phyloP scores from a whole-genome alignment of 352 stramenopile species.

The Stephanocyclus meneghinianus region DNA sequence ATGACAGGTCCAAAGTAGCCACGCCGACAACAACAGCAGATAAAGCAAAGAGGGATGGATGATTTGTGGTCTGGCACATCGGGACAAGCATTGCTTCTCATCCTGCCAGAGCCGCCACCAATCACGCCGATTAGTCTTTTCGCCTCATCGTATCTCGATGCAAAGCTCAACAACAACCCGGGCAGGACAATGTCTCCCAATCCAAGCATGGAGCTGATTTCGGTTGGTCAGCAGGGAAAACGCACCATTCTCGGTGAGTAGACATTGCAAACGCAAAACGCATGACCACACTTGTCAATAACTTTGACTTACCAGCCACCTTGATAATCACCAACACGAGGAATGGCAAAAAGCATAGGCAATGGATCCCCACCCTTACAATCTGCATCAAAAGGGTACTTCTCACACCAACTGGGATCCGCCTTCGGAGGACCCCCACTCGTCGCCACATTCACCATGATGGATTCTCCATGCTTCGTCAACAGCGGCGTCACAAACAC shows the following conservation, averaged over 20 bases:
- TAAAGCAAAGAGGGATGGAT: constrained; percentile 30
- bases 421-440: constrained; percentile 82
- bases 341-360: constrained; percentile 92
- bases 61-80: constrained; percentile 10
- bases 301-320: constrained; percentile 72
- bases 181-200: constrained; percentile 95
- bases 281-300: too few relatives aligned
- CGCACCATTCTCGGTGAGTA: too few relatives aligned
- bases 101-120: constrained; percentile 45
- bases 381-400: constrained; percentile 75
- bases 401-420: constrained; percentile 82
- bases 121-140: constrained; percentile 72
- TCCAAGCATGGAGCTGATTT: constrained; percentile 86
- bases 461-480: constrained; percentile 67
- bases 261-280: too few relatives aligned
- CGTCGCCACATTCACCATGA: constrained; percentile 94
- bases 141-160: constrained; percentile 89
- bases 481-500: constrained; percentile 89
- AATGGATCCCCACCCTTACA: constrained; percentile 86
- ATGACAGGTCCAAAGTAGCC: constrained; percentile 90
- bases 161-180: constrained; percentile 93
- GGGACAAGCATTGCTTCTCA: constrained; percentile 69
- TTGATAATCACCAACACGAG: constrained; percentile 90
- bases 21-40: constrained; percentile 38
- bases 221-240: too few relatives aligned